Evolutionary conservation across 192 early-diverging fungal genomes (phyloP).

Genomic region (Piromyces finnis): DNA sequence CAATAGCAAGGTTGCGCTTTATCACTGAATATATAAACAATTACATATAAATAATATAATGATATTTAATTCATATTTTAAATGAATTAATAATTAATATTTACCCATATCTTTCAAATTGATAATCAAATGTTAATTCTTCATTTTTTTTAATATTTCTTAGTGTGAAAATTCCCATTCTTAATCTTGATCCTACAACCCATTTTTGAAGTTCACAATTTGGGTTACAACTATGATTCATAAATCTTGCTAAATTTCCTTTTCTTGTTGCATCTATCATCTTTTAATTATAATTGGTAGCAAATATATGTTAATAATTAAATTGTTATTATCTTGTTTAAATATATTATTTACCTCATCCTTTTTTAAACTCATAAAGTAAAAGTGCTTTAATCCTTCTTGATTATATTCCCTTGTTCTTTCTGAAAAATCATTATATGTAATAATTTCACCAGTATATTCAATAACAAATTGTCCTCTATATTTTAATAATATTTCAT

Average conservation of each 20-base stretch:
- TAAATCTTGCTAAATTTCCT: constrained; percentile 86
- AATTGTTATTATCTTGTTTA: neutral
- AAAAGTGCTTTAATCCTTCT: constrained; percentile 78
- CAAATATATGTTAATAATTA: no score
- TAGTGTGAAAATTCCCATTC: constrained; percentile 92
- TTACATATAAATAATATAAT: neutral
- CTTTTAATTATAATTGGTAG: neutral
- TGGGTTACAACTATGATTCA: constrained; percentile 94
- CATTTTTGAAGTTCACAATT: constrained; percentile 94
- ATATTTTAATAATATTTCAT: no score
- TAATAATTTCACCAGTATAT: constrained; percentile 90
- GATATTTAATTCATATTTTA: no score
- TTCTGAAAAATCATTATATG: constrained; percentile 61
- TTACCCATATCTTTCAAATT: constrained; percentile 86
- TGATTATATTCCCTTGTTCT: constrained; percentile 64
- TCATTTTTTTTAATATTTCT: constrained; percentile 54
- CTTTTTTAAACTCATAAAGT: constrained; percentile 91
- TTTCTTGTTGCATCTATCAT: constrained; percentile 88
- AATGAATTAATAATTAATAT: neutral
- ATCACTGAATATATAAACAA: constrained; percentile 22
- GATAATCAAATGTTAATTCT: constrained; percentile 97
- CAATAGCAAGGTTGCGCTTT: constrained; percentile 87
- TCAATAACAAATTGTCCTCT: constrained; percentile 90
- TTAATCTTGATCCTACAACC: constrained; percentile 72
- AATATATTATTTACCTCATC: constrained; percentile 40